A percentile compares a stretch with the other conserved stretches of the same genome.
Evolutionary conservation across 257 asterid species (phyloP).

Genomic region (Paulownia fortunei): DNA sequence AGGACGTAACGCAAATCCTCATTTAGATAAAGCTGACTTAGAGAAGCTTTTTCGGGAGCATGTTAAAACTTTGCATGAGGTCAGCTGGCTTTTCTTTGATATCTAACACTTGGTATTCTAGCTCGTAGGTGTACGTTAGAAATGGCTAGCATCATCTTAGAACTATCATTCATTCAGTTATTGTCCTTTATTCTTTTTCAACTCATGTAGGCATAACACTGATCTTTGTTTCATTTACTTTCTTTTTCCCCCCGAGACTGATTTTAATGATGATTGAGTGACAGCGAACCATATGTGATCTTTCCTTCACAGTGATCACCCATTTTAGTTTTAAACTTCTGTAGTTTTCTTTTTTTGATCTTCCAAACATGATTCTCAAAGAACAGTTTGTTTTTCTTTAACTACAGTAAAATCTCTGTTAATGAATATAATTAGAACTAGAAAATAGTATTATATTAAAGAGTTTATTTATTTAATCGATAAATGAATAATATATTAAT

Average conservation of each 20-base stretch:
- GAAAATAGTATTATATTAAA: background rate
- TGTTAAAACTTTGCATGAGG: constrained; percentile 81
- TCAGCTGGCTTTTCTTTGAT: constrained; percentile 39
- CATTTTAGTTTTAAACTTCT: background rate
- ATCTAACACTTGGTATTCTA: constrained; percentile 5
- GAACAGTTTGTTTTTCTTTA: background rate
- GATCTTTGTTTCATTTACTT: no score
- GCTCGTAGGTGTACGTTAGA: background rate
- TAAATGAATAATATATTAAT: no score
- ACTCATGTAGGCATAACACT: background rate
- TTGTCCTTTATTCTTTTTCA: background rate
- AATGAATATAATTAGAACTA: background rate
- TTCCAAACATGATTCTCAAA: background rate
- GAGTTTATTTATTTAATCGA: no score
- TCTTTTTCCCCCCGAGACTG: no score
- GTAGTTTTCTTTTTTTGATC: background rate
- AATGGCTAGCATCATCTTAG: background rate
- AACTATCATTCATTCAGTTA: background rate
- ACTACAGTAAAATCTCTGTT: no score
- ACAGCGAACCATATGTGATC: background rate
- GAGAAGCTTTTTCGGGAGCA: constrained; percentile 97
- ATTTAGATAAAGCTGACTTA: constrained; percentile 80
- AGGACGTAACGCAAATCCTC: constrained; percentile 87
- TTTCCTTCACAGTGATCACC: background rate
- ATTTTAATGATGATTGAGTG: background rate